Conservation (phyloP, 2,329 filamentous ascomycete species). For the Cordyceps cicadae region DNA sequence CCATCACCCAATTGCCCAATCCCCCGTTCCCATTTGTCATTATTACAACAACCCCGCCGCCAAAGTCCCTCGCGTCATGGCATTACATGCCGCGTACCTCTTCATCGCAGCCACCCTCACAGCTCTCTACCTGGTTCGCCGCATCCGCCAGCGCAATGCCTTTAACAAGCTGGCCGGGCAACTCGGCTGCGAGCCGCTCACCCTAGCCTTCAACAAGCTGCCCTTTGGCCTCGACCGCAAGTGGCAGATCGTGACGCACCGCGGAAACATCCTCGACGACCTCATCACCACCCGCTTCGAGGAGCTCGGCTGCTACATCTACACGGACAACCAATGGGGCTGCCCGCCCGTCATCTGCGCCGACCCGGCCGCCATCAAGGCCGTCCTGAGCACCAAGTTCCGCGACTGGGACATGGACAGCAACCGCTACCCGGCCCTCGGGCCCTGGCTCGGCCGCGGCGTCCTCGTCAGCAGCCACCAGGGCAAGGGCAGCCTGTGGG, state of each 20-base stretch:
- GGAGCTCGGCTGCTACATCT: background rate
- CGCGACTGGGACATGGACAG: constrained; percentile 4
- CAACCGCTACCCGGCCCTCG: constrained; percentile 5
- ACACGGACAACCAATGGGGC: constrained; percentile 3
- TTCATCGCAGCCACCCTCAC: background rate
- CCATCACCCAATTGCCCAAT: no score
- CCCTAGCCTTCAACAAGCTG: background rate
- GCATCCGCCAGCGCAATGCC: background rate
- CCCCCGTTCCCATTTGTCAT: no score
- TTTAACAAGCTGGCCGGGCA: background rate
- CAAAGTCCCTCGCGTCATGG: no score
- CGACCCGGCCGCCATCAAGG: background rate
- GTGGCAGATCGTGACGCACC: background rate
- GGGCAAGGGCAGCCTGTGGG: background rate
- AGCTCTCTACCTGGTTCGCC: background rate
- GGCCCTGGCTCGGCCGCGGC: constrained; percentile 2
- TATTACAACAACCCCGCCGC: no score
- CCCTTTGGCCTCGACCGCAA: constrained; percentile 3
- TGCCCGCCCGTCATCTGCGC: constrained; percentile 4
- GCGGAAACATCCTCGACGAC: constrained; percentile 6
- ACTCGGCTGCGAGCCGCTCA: background rate
- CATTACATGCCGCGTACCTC: background rate
- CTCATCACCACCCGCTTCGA: constrained; percentile 4
- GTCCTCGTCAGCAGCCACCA: constrained; percentile 5
- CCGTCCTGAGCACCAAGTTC: background rate